A percentile compares a stretch with the other conserved stretches of the same genome.
These are phyloP conservation scores for Aspergillus haitiensis DNA, from an alignment of 495 filamentous ascomycete species.

Conservation along the genomic window DNA sequence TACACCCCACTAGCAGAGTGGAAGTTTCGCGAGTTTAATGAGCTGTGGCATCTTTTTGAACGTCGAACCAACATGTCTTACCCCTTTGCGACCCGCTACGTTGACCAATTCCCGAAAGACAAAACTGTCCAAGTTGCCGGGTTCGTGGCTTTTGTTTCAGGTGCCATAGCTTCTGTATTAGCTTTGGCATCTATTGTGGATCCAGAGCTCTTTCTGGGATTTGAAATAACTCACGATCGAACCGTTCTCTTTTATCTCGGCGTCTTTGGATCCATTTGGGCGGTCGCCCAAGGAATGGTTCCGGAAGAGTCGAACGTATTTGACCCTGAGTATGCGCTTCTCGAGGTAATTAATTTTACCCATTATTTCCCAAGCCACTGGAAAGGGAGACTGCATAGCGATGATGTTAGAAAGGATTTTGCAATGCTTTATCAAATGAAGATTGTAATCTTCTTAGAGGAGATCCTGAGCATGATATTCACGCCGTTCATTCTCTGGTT, in stretches of 20 bases:
- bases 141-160: slow-evolving; percentile 83
- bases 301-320: slow-evolving; percentile 88
- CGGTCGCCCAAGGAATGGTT: slow-evolving; percentile 71
- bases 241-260: slow-evolving; percentile 81
- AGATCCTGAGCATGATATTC: slow-evolving; percentile 86
- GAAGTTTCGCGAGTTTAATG: slow-evolving; percentile 99
- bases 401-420: slow-evolving; percentile 82
- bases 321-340: slow-evolving; percentile 85
- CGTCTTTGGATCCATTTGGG: slow-evolving; percentile 75
- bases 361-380: slow-evolving; percentile 87
- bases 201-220: slow-evolving; percentile 84
- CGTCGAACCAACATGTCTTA: slow-evolving; percentile 91
- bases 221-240: slow-evolving; percentile 83
- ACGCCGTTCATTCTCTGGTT: slow-evolving; percentile 88
- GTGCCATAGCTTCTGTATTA: slow-evolving; percentile 81
- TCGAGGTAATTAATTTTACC: slow-evolving; percentile 85
- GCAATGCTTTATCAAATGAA: slow-evolving; percentile 84
- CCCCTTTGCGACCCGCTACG: slow-evolving; percentile 85
- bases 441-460: slow-evolving; percentile 85
- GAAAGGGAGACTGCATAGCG: slow-evolving; percentile 85
- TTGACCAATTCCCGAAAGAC: slow-evolving; percentile 95
- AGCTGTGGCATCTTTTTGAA: slow-evolving; percentile 87
- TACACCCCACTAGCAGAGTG: slow-evolving; percentile 94
- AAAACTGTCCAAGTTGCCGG: slow-evolving; percentile 80
- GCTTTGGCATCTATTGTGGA: slow-evolving; percentile 79